Conservation (phyloP, 345 rosid genomes). For the Gossypioides kirkii region DNA sequence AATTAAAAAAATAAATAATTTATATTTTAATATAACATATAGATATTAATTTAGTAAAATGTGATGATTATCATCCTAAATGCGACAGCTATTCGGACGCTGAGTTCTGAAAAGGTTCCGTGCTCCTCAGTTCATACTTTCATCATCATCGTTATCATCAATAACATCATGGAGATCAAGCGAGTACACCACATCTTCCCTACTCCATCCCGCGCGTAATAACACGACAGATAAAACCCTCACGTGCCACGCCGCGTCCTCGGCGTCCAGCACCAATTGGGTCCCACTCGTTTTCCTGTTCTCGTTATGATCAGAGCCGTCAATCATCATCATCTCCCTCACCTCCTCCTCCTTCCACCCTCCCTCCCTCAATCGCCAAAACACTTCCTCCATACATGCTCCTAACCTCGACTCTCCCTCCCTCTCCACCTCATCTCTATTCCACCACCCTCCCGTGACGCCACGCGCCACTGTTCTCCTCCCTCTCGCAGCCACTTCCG, state of each 20-base stretch:
- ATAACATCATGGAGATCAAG: slow-evolving; percentile 31
- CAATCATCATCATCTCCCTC: slow-evolving; percentile 48
- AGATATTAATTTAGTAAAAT: too few species aligned
- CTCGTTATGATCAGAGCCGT: slow-evolving; percentile 26
- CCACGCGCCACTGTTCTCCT: slow-evolving; percentile 28
- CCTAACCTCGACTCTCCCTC: slow-evolving; percentile 22
- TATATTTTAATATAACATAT: too few species aligned
- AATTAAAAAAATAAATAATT: too few species aligned
- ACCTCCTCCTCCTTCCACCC: slow-evolving; percentile 91
- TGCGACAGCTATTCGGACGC: not conserved
- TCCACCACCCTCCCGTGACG: slow-evolving; percentile 47
- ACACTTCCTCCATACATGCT: slow-evolving; percentile 56
- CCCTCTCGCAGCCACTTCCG: slow-evolving; percentile 66
- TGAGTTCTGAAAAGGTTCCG: not conserved
- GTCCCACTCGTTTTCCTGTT: not conserved
- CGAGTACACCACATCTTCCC: slow-evolving; percentile 52
- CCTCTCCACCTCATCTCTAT: slow-evolving; percentile 9
- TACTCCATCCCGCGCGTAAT: slow-evolving; percentile 57
- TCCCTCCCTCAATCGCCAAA: slow-evolving; percentile 60
- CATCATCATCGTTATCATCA: not conserved
- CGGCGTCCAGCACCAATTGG: slow-evolving; percentile 7
- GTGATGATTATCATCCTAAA: not conserved
- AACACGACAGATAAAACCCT: slow-evolving; percentile 24
- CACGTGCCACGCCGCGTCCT: slow-evolving; percentile 25
- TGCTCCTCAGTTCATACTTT: not conserved